phyloP scores from a whole-genome alignment of 1,284 basidiomycete species.

The Rhodotorula mucilaginosa region DNA sequence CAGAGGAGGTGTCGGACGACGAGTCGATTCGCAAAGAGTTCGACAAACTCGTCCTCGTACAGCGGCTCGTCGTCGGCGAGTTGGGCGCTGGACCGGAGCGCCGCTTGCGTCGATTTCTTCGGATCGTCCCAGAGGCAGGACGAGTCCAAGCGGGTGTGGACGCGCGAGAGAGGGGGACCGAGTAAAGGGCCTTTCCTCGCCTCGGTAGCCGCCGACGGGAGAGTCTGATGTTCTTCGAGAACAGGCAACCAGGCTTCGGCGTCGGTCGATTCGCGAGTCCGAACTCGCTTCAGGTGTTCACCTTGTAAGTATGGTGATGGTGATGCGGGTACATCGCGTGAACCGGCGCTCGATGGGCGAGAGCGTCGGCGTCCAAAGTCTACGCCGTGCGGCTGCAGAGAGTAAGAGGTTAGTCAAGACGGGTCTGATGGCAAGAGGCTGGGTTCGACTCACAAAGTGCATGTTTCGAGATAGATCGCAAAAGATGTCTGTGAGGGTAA shows the following conservation, averaged over 20 bases:
- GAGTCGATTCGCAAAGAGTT: neutral
- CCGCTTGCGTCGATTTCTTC: neutral
- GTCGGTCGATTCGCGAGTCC: constrained; percentile 4
- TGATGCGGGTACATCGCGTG: neutral
- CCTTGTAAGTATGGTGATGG: constrained; percentile 1
- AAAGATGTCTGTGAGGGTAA: neutral
- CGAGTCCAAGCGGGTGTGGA: constrained; percentile 5
- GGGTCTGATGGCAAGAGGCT: no score
- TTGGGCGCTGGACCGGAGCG: neutral
- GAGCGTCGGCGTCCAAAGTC: neutral
- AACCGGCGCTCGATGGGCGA: neutral
- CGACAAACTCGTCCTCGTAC: neutral
- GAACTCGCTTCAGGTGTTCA: neutral
- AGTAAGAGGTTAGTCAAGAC: neutral
- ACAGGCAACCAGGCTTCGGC: no score
- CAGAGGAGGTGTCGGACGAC: neutral
- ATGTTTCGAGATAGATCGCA: neutral
- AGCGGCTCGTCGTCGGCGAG: no score
- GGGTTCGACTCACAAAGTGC: neutral
- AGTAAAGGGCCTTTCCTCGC: neutral
- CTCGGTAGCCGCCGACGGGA: neutral
- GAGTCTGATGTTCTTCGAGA: neutral
- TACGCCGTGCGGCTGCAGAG: neutral
- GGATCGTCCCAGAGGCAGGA: constrained; percentile 3
- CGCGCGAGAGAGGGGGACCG: constrained; percentile 4